phyloP scores from a whole-genome alignment of 805 yeast genomes.

The Myxozyma neglecta region DNA sequence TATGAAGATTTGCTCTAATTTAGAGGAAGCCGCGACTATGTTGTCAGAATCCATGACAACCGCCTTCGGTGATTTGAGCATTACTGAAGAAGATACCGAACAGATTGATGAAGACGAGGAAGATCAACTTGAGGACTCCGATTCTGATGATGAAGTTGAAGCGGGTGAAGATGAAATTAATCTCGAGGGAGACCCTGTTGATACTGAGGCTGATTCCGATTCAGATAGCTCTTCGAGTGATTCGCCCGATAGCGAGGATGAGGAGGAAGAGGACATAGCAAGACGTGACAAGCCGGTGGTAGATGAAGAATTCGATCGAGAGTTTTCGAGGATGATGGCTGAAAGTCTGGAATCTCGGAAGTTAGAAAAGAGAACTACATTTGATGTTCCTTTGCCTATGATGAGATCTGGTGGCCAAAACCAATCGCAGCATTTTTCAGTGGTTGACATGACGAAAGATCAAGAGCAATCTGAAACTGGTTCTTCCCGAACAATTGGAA shows the following conservation, averaged over 20 bases:
- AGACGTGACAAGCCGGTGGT: constrained; percentile 14
- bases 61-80: constrained; percentile 17
- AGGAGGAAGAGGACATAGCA: constrained; percentile 7
- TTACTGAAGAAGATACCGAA: not conserved
- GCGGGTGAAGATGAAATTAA: constrained; percentile 5
- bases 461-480: constrained; percentile 1
- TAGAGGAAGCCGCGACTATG: constrained; percentile 48
- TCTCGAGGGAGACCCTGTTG: constrained; percentile 7
- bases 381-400: constrained; percentile 33
- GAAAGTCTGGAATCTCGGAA: constrained; percentile 31
- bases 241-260: constrained; percentile 6
- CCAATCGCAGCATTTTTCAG: constrained; percentile 9
- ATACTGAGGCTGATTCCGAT: not conserved
- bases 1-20: constrained; percentile 42
- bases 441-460: constrained; percentile 15
- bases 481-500: not conserved
- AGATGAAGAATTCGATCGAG: constrained; percentile 32
- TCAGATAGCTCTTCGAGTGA: not conserved
- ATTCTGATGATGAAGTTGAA: constrained; percentile 17
- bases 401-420: constrained; percentile 4
- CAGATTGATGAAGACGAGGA: constrained; percentile 18
- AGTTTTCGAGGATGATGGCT: constrained; percentile 28
- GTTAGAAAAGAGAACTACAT: constrained; percentile 20
- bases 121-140: constrained; percentile 5
- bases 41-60: constrained; percentile 37